These are phyloP conservation scores for Eragrostis curvula DNA, from an alignment of 176 grass and related monocot species.

Conservation along the genomic window DNA sequence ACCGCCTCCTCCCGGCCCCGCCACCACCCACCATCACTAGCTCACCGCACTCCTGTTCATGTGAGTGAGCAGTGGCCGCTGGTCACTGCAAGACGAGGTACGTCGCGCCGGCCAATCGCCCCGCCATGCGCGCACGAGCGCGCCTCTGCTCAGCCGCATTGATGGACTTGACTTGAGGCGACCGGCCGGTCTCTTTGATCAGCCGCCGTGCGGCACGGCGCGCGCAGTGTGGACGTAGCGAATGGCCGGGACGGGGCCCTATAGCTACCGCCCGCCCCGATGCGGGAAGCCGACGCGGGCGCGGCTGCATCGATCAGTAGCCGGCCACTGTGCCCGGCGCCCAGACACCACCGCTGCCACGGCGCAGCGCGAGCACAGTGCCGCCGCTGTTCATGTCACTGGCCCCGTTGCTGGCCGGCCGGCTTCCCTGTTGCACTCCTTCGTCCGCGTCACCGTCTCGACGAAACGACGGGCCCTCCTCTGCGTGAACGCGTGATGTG, in stretches of 20 bases:
- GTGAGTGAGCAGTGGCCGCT: conserved; percentile 18
- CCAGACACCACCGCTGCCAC: neutral
- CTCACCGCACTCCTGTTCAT: neutral
- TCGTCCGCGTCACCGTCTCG: neutral
- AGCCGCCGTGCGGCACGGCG: neutral
- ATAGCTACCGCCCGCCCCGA: neutral
- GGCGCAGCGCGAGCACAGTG: conserved; percentile 27
- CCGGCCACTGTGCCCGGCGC: conserved; percentile 23
- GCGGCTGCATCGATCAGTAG: neutral
- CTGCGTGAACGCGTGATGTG: conserved; percentile 1
- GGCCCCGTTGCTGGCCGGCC: neutral
- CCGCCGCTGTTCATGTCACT: conserved; percentile 29
- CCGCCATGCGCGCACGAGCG: conserved; percentile 1
- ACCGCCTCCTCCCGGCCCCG: neutral
- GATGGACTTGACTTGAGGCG: neutral
- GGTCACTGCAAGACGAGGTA: neutral
- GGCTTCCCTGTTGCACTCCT: neutral
- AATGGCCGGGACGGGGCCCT: neutral
- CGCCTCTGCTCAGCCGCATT: neutral
- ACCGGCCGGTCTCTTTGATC: neutral
- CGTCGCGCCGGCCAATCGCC: conserved; percentile 17
- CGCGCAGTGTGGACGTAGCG: conserved; percentile 27
- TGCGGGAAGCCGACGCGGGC: neutral
- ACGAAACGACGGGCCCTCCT: neutral
- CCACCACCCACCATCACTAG: neutral